Conservation (phyloP, 805 yeast species). For the Candida bentonensis region DNA sequence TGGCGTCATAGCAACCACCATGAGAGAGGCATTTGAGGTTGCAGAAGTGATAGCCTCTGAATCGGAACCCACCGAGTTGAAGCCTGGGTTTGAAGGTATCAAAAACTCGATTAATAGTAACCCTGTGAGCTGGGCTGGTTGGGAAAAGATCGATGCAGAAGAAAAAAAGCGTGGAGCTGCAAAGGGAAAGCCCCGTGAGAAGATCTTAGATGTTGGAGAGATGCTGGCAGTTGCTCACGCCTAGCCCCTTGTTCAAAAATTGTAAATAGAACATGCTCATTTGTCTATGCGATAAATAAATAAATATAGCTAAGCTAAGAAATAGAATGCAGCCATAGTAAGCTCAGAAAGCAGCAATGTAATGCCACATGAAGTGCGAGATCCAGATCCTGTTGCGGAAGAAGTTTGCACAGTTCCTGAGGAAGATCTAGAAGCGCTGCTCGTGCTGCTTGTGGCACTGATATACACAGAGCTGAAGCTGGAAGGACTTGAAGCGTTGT, state of each 20-base stretch:
- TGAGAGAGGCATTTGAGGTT: conserved; percentile 68
- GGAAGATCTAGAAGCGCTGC: too few species aligned
- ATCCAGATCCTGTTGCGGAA: too few species aligned
- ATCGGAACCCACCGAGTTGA: conserved; percentile 17
- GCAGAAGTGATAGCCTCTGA: conserved; percentile 55
- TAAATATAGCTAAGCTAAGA: background rate
- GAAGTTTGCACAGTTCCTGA: too few species aligned
- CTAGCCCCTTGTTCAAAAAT: too few species aligned
- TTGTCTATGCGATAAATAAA: background rate
- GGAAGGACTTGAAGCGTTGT: too few species aligned
- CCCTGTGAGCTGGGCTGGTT: conserved; percentile 47
- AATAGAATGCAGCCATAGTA: background rate
- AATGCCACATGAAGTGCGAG: background rate
- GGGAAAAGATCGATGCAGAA: conserved; percentile 41
- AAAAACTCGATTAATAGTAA: conserved; percentile 12
- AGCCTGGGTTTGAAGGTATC: conserved; percentile 22
- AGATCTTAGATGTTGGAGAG: conserved; percentile 32
- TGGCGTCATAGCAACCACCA: conserved; percentile 85
- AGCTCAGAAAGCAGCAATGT: background rate
- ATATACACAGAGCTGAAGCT: too few species aligned
- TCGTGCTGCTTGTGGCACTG: too few species aligned
- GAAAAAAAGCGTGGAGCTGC: conserved; percentile 38
- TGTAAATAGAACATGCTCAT: background rate
- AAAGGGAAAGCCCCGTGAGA: conserved; percentile 42
- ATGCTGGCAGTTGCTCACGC: conserved; percentile 27